These are phyloP conservation scores for Tulasnella sp. DNA, from an alignment of 768 basidiomycete genomes.

Conservation along the genomic window DNA sequence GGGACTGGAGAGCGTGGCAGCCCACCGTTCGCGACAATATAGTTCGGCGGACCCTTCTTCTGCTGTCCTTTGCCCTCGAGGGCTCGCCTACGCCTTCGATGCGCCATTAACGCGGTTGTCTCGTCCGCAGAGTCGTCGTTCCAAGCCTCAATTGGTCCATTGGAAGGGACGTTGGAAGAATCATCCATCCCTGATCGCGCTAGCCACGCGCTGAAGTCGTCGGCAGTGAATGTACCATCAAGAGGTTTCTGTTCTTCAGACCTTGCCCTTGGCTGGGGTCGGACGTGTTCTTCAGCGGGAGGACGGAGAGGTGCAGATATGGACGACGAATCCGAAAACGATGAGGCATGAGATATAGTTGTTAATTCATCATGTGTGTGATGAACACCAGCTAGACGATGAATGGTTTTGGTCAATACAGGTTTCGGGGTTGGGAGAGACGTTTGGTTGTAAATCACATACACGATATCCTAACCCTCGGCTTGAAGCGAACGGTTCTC, in stretches of 20 bases:
- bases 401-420: no score
- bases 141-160: neutral
- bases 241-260: conserved; percentile 26
- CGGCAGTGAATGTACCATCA: conserved; percentile 16
- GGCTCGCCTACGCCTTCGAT: neutral
- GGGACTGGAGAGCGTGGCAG: neutral
- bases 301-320: conserved; percentile 68
- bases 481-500: conserved; percentile 10
- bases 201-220: conserved; percentile 21
- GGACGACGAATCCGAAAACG: conserved; percentile 63
- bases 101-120: conserved; percentile 3
- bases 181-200: neutral
- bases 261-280: conserved; percentile 45
- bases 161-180: neutral
- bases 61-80: neutral
- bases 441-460: neutral
- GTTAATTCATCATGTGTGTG: neutral
- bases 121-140: conserved; percentile 1
- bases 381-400: conserved; percentile 2
- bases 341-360: conserved; percentile 32
- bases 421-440: neutral
- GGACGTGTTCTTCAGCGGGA: conserved; percentile 29
- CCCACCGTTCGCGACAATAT: neutral
- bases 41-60: neutral
- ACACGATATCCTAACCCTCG: conserved; percentile 14